Percentiles rank a stretch among this genome's conserved stretches.
Evolutionary conservation across 768 basidiomycete genomes (phyloP).

Genomic region (Roridomyces roridus): DNA sequence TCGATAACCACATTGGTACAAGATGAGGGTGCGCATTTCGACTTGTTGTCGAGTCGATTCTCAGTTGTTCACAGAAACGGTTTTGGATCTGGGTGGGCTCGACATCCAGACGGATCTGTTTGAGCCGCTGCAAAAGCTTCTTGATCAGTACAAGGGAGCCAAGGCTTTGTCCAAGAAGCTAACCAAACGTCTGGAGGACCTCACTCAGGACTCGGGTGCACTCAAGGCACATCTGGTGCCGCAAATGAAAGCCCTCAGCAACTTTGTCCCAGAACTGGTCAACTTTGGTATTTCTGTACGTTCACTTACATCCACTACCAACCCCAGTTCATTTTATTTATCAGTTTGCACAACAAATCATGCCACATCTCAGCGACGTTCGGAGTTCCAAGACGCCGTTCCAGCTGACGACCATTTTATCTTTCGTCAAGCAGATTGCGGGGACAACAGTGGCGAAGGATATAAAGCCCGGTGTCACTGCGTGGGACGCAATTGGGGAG

Average conservation of each 20-base stretch:
- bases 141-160: conserved; percentile 82
- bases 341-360: conserved; percentile 89
- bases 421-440: conserved; percentile 77
- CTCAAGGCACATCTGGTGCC: conserved; percentile 74
- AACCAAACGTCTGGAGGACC: conserved; percentile 82
- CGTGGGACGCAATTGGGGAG: conserved; percentile 80
- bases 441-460: conserved; percentile 72
- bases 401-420: conserved; percentile 72
- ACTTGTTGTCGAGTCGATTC: not conserved
- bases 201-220: conserved; percentile 73
- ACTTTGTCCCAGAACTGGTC: conserved; percentile 78
- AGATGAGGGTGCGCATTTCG: conserved; percentile 68
- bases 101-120: conserved; percentile 80
- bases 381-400: conserved; percentile 80
- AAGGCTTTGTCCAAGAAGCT: conserved; percentile 88
- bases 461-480: conserved; percentile 65
- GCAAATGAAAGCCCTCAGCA: conserved; percentile 75
- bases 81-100: conserved; percentile 74
- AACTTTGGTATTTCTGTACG: conserved; percentile 91
- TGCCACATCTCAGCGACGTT: conserved; percentile 84
- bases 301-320: not conserved
- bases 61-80: conserved; percentile 59
- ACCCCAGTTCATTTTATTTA: not conserved
- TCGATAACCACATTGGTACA: conserved; percentile 73
- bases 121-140: conserved; percentile 78